A percentile compares a stretch with the other conserved stretches of the same genome.
Evolutionary conservation across 140 eudicot genomes (phyloP).

Genomic region (Senecio squalidus): DNA sequence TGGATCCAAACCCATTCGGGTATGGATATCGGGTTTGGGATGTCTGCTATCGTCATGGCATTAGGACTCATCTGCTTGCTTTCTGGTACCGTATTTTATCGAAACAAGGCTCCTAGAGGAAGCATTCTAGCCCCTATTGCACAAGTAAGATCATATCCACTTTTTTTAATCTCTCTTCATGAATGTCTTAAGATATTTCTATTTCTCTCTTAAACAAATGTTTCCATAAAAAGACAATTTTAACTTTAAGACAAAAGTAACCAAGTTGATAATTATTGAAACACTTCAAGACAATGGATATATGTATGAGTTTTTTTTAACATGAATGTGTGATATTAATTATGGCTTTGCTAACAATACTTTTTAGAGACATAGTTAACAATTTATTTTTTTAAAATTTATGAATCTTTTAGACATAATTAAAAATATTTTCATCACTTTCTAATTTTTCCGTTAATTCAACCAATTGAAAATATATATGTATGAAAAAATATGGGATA

Average conservation of each 20-base stretch:
- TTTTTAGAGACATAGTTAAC: no score
- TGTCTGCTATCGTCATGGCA: slow-evolving; percentile 72
- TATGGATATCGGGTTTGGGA: slow-evolving; percentile 33
- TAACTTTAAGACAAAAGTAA: not conserved
- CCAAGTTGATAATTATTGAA: not conserved
- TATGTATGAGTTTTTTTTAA: no score
- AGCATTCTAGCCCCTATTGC: slow-evolving; percentile 58
- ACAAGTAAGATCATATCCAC: slow-evolving; percentile 35
- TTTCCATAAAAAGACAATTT: not conserved
- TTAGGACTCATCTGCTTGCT: slow-evolving; percentile 61
- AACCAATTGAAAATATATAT: no score
- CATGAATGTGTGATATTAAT: no score
- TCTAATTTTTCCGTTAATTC: no score
- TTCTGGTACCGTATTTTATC: slow-evolving; percentile 49
- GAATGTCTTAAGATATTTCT: not conserved
- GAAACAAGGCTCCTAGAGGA: slow-evolving; percentile 70
- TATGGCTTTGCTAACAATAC: no score
- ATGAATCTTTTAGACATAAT: no score
- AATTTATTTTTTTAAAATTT: no score
- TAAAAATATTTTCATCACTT: no score
- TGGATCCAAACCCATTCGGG: slow-evolving; percentile 83
- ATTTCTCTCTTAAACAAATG: no score
- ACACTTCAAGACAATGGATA: no score
- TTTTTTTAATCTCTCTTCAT: not conserved
- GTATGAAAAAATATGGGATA: no score